Conservation (phyloP, 2,329 filamentous ascomycete genomes). For the Ophiostoma sp. region DNA sequence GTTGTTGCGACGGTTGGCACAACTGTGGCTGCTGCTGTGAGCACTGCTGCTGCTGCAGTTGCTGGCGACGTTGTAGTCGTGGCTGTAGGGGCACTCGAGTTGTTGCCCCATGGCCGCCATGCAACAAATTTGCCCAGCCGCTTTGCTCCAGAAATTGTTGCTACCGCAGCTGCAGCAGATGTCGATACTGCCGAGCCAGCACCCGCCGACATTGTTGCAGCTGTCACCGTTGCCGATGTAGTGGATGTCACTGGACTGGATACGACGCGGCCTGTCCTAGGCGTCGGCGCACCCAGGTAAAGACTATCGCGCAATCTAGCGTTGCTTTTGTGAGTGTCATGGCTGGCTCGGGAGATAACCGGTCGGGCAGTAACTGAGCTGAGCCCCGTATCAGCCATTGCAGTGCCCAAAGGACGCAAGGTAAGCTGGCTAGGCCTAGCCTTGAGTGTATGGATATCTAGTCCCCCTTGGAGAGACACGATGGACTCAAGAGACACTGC, state of each 20-base stretch:
- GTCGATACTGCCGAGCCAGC: constrained; percentile 24
- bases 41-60: background rate
- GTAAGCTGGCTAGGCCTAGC: constrained; percentile 70
- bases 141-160: background rate
- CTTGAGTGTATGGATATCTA: constrained; percentile 83
- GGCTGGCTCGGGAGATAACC: constrained; percentile 44
- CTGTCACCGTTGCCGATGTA: background rate
- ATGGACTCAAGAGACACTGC: constrained; percentile 80
- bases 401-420: constrained; percentile 48
- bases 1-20: background rate
- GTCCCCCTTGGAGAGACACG: constrained; percentile 76
- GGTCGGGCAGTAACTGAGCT: constrained; percentile 56
- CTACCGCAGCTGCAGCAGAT: background rate
- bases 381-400: constrained; percentile 51
- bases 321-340: constrained; percentile 46
- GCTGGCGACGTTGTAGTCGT: background rate
- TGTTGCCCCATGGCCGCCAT: constrained; percentile 41
- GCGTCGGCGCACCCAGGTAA: constrained; percentile 34
- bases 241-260: constrained; percentile 29
- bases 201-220: background rate
- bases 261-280: constrained; percentile 28
- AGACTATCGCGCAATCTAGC: constrained; percentile 54
- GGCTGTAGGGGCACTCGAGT: constrained; percentile 24
- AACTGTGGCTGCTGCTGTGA: background rate
- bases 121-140: constrained; percentile 31